Conservation (phyloP, 2,329 filamentous ascomycete genomes). For the Chrysoporthe austroafricana region DNA sequence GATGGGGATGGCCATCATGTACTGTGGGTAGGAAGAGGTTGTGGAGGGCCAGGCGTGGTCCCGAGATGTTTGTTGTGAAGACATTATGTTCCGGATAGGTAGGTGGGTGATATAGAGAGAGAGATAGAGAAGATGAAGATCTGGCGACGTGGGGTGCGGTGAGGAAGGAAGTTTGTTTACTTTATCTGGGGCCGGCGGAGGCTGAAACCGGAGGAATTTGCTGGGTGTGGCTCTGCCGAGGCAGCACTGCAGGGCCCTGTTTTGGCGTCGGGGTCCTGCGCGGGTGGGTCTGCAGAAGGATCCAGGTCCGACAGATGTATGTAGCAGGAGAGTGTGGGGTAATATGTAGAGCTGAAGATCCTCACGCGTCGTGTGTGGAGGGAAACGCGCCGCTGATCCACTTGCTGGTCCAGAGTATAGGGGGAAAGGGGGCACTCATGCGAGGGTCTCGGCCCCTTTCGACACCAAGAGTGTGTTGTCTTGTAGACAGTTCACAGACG, state of each 20-base stretch:
- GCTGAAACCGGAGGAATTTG: neutral
- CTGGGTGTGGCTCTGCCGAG: conserved; percentile 4
- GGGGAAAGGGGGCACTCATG: neutral
- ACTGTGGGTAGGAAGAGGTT: conserved; percentile 21
- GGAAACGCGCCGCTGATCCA: conserved; percentile 1
- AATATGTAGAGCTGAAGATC: neutral
- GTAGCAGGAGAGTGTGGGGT: neutral
- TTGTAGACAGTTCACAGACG: neutral
- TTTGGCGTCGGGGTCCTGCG: neutral
- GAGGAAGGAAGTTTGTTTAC: neutral
- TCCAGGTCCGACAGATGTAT: neutral
- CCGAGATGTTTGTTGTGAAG: conserved; percentile 27
- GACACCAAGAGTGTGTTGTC: neutral
- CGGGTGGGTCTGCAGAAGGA: neutral
- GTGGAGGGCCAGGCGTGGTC: conserved; percentile 23
- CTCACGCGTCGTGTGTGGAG: neutral
- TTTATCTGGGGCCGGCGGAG: neutral
- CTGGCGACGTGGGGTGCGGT: neutral
- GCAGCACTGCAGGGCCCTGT: conserved; percentile 2
- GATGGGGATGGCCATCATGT: conserved; percentile 57
- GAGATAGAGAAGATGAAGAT: neutral
- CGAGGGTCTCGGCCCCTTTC: neutral
- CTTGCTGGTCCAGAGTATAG: neutral
- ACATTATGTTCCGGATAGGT: conserved; percentile 16
- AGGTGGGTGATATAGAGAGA: neutral